phyloP scores from a whole-genome alignment of 345 rosid species.

The Citrus medica region DNA sequence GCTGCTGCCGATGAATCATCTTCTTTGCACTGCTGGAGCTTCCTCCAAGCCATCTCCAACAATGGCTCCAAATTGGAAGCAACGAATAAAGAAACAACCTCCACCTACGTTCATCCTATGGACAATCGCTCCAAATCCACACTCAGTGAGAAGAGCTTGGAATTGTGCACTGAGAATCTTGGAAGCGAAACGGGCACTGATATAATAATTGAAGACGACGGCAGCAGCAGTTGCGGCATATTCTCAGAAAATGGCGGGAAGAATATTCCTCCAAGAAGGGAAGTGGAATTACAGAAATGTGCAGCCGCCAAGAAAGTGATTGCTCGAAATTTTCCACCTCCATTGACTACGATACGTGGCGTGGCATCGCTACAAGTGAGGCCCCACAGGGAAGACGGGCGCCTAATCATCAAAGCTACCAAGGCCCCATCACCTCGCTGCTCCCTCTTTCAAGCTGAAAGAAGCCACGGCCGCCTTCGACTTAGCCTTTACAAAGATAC shows the following conservation, averaged over 20 bases:
- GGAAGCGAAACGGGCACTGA: constrained; percentile 85
- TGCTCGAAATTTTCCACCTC: constrained; percentile 64
- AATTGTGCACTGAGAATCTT: constrained; percentile 77
- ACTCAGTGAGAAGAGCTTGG: constrained; percentile 70
- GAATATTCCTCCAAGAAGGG: constrained; percentile 24
- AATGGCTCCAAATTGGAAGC: constrained; percentile 18
- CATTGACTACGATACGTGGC: constrained; percentile 68
- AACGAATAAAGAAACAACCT: constrained; percentile 8
- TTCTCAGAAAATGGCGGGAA: constrained; percentile 10
- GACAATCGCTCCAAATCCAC: constrained; percentile 38
- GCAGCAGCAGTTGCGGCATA: neutral
- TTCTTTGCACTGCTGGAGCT: constrained; percentile 44
- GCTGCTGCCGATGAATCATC: constrained; percentile 10
- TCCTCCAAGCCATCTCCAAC: constrained; percentile 40
- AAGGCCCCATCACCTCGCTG: constrained; percentile 25
- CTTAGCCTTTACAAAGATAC: constrained; percentile 38
- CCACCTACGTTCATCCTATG: constrained; percentile 41
- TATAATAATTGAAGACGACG: constrained; percentile 23
- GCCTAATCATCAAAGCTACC: constrained; percentile 55
- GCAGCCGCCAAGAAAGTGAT: constrained; percentile 25
- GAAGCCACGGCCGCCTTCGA: constrained; percentile 78
- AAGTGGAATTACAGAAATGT: constrained; percentile 17
- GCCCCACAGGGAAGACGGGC: constrained; percentile 70
- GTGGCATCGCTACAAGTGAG: constrained; percentile 42
- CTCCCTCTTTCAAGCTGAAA: constrained; percentile 50